Percentiles rank a stretch among this genome's conserved stretches.
These are phyloP conservation scores for Raffaelea deltoideospora DNA, from an alignment of 2,329 filamentous ascomycete species.

Conservation along the genomic window DNA sequence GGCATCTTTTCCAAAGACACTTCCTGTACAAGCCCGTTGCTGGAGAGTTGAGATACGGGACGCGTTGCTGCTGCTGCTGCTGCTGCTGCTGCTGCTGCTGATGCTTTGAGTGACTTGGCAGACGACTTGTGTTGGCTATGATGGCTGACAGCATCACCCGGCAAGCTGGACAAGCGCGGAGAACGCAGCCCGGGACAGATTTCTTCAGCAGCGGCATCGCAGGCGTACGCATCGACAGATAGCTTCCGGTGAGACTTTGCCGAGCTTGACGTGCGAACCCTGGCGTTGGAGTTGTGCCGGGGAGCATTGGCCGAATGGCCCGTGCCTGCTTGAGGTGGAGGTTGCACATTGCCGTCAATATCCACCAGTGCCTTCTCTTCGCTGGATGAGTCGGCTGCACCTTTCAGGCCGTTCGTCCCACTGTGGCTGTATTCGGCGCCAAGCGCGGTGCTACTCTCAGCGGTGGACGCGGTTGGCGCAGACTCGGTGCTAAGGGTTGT, in stretches of 20 bases:
- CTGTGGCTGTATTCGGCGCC: no score
- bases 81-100: constrained; percentile 9
- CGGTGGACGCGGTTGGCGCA: no score
- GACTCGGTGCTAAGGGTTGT: no score
- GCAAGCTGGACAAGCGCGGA: constrained; percentile 12
- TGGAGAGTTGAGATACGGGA: constrained; percentile 19
- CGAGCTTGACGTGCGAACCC: constrained; percentile 15
- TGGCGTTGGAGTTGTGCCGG: constrained; percentile 19
- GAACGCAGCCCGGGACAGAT: constrained; percentile 15
- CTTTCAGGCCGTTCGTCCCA: no score
- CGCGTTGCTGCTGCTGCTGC: constrained; percentile 12
- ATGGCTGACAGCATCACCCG: constrained; percentile 9
- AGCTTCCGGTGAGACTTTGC: constrained; percentile 17
- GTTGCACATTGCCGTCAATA: not conserved
- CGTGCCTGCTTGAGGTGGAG: no score
- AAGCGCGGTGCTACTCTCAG: no score
- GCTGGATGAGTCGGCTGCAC: no score
- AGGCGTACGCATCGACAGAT: constrained; percentile 17
- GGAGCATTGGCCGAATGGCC: not conserved
- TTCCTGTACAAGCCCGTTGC: constrained; percentile 17
- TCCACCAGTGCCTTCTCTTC: no score
- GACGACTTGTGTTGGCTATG: constrained; percentile 5
- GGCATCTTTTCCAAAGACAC: constrained; percentile 19
- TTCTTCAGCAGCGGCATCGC: constrained; percentile 15
- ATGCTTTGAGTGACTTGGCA: constrained; percentile 10